Base-by-base conservation (phyloP, 306 rosid genomes). In the Citrullus amarus region DNA sequence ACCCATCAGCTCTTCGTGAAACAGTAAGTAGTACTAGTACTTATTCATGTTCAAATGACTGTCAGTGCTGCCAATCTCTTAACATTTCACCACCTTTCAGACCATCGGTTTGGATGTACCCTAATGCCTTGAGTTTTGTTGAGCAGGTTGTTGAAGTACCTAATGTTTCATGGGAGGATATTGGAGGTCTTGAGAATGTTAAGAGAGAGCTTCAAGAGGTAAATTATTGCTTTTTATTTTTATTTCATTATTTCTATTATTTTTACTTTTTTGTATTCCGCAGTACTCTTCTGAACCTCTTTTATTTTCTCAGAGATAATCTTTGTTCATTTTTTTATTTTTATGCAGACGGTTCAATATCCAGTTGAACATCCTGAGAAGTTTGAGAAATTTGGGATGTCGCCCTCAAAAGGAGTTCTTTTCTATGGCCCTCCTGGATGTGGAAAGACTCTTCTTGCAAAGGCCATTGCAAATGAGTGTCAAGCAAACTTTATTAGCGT, bases 191-290 rank as follows among this genome's bases (percentile, higher is more conserved):
- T 75, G 99, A 92, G 82, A 95, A 95, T 76, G 99, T 95, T 30
- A 95, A 95, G 96, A 88, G 98, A 75, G 98, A 95, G 82, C 97
- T 95, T 44, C 98, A 95, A 85, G 99, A 95, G 97, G 99, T 95
- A 75, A 82, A 16, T 59, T 17, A 41, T 41, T 25, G 28, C 36
- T 32, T 32, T 2, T 32, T 32, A 32, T 32, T 32, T 32, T 32
- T 32, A 32, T 32, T 32, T 32, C 4, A 36, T 5, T 34, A 34
- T 5, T 36, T 3, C 2, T 36, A 36, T 41, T 46, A 48, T 48
- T 50, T 28, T 75, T 65, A 77, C 72, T 32, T 16, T 8, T 62
- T 80, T 77, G 2, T 71, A 60, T 38, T 79, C 57, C 79, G 15
- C 76, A 44, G 4, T 51, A 39, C 75, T 8, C 69, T 25, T 38